These are phyloP conservation scores for Microcyclosporella mali DNA, from an alignment of 2,329 filamentous ascomycete genomes.

Conservation along the genomic window DNA sequence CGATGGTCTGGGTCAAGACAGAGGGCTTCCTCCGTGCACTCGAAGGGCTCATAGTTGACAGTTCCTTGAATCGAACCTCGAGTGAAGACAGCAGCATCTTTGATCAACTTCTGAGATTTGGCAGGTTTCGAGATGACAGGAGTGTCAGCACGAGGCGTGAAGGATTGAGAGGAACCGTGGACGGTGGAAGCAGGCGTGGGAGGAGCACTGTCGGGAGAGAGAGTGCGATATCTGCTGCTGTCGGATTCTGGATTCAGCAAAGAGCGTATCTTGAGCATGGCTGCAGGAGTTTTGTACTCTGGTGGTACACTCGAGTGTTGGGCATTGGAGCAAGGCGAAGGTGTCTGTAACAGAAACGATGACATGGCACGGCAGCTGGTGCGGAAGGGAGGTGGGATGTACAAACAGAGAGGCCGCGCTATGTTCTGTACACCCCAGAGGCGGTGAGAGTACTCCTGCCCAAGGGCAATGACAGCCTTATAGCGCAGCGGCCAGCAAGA, in stretches of 20 bases:
- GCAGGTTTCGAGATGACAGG: slow-evolving; percentile 19
- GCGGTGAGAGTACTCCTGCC: slow-evolving; percentile 8
- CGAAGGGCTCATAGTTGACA: slow-evolving; percentile 68
- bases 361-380: slow-evolving; percentile 16
- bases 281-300: slow-evolving; percentile 11
- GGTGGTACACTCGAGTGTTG: slow-evolving; percentile 11
- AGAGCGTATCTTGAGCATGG: slow-evolving; percentile 37
- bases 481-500: slow-evolving; percentile 3
- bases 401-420: slow-evolving; percentile 6
- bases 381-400: slow-evolving; percentile 4
- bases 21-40: slow-evolving; percentile 46
- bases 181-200: slow-evolving; percentile 23
- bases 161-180: slow-evolving; percentile 18
- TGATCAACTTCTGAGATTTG: slow-evolving; percentile 53
- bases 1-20: slow-evolving; percentile 19
- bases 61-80: slow-evolving; percentile 58
- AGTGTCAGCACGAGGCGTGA: slow-evolving; percentile 3
- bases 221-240: slow-evolving; percentile 15
- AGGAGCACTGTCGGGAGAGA: slow-evolving; percentile 16
- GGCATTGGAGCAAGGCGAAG: slow-evolving; percentile 16
- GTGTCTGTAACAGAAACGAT: slow-evolving; percentile 14
- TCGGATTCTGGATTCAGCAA: slow-evolving; percentile 35
- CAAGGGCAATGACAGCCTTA: slow-evolving; percentile 7
- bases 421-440: slow-evolving; percentile 5
- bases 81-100: slow-evolving; percentile 58